Conservation (phyloP, 225 moss, liverwort and hornwort species). For the Asterella californica region DNA sequence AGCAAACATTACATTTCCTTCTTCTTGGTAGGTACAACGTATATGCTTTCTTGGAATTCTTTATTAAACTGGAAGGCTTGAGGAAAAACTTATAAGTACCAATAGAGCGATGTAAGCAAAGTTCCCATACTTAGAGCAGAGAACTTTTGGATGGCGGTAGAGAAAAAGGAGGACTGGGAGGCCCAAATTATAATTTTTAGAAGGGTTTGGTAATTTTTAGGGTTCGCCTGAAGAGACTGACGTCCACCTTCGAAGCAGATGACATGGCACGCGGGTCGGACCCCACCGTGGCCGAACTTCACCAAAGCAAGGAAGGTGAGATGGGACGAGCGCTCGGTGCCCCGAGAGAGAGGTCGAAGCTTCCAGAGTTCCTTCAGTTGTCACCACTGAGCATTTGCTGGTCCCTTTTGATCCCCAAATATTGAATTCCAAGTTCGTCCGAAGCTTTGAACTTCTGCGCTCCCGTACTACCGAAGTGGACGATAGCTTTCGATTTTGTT, state of each 20-base stretch:
- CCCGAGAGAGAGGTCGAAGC: background rate
- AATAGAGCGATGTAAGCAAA: no score
- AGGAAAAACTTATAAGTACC: no score
- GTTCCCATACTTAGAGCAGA: no score
- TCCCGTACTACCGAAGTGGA: background rate
- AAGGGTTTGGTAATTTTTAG: no score
- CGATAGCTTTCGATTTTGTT: background rate
- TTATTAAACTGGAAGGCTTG: no score
- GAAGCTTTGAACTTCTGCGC: background rate
- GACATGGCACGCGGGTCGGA: background rate
- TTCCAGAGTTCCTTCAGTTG: background rate
- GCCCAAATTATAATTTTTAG: no score
- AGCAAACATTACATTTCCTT: no score
- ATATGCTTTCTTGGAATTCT: no score
- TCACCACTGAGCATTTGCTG: background rate
- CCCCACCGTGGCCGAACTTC: background rate
- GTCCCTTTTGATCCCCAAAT: background rate
- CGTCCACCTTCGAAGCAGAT: background rate
- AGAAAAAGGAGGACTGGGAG: no score
- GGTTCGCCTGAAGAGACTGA: background rate
- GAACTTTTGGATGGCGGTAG: no score
- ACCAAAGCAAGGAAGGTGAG: background rate
- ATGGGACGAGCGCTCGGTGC: background rate
- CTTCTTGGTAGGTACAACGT: no score
- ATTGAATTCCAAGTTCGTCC: background rate